Base-by-base conservation (phyloP, 228 moss, liverwort and hornwort genomes). In the Sphagnum fallax region DNA sequence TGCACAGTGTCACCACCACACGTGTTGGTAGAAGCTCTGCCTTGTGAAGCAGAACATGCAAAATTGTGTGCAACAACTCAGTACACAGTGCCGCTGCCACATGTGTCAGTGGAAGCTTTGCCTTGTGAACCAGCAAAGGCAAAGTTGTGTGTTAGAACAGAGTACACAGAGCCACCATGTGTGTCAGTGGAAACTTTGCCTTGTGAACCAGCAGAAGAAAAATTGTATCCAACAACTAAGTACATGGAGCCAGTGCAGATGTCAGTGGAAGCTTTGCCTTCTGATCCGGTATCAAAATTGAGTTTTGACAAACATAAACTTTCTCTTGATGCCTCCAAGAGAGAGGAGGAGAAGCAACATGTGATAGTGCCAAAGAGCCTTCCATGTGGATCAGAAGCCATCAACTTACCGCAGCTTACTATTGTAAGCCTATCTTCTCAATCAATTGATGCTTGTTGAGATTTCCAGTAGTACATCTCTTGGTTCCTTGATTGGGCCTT, bases 371-470 rank as follows among this genome's bases (percentile, higher is more conserved):
- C 76, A 16, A 65, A 64, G 15, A 59, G 72, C 65, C 65, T 71
- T 32, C 75, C 63, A 63, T 80, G 82, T 65, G 73, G 77, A 9
- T 4, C 82, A 4, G 79, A 85, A 62, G 16, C 71, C 6, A 12
- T 8, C 32, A 18, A 32, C 10, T 63, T 64, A 48, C 55, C 11
- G 49, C 61, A 47, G 8, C 66, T 55, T 69, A 75, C 50, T 50
- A 55, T 69, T 15, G 51, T 79, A 67, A 70, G 69, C 73, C 70
- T 82, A 10, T 75, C 75, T 4, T 49, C 75, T 2, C 49, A 72
- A 57, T 73, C 79, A 49, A 73, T 85, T 13, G 66, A 66, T 52
- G 82, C 81, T n/a, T 76, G 64, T 48, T 85, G 64, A 85, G 65
- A 70, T 48, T 65, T 65, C 7, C 10, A 50, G 47, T 50, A 55